phyloP scores from a whole-genome alignment of 495 filamentous ascomycete genomes.

The Hypoxylon trugodes region DNA sequence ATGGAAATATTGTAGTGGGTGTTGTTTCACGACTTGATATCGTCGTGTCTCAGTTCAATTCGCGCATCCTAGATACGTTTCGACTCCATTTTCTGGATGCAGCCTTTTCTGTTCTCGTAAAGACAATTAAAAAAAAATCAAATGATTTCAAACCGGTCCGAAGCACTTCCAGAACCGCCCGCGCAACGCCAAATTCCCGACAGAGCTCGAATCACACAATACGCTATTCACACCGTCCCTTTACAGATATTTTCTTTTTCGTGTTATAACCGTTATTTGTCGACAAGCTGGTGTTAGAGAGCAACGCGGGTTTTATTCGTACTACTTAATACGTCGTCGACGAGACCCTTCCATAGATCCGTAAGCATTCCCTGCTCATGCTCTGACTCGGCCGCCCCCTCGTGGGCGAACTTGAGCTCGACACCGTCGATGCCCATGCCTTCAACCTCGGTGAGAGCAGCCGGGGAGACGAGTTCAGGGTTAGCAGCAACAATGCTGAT shows the following conservation, averaged over 20 bases:
- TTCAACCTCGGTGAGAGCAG: conserved; percentile 55
- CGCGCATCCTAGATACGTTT: conserved; percentile 5
- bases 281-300: conserved; percentile 33
- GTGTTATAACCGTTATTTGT: not conserved
- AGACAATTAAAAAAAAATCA: conserved; percentile 1
- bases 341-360: conserved; percentile 56
- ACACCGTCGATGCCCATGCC: conserved; percentile 58
- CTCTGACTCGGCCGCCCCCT: conserved; percentile 33
- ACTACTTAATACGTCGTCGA: conserved; percentile 54
- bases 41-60: not conserved
- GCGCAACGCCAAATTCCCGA: conserved; percentile 21
- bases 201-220: conserved; percentile 20
- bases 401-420: conserved; percentile 56
- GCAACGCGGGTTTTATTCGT: conserved; percentile 35
- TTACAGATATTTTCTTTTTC: not conserved
- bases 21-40: not conserved
- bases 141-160: conserved; percentile 26
- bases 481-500: conserved; percentile 55
- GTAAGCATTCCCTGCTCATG: conserved; percentile 51
- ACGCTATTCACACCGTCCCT: not conserved
- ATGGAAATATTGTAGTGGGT: not conserved
- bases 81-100: conserved; percentile 8
- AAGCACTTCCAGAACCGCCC: conserved; percentile 41
- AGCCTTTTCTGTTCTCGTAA: conserved; percentile 6
- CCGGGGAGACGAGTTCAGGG: conserved; percentile 51